Percentiles rank a stretch among this genome's conserved stretches.
Evolutionary conservation across 2,329 filamentous ascomycete genomes (phyloP).

Genomic region (Zasmidium angulare): DNA sequence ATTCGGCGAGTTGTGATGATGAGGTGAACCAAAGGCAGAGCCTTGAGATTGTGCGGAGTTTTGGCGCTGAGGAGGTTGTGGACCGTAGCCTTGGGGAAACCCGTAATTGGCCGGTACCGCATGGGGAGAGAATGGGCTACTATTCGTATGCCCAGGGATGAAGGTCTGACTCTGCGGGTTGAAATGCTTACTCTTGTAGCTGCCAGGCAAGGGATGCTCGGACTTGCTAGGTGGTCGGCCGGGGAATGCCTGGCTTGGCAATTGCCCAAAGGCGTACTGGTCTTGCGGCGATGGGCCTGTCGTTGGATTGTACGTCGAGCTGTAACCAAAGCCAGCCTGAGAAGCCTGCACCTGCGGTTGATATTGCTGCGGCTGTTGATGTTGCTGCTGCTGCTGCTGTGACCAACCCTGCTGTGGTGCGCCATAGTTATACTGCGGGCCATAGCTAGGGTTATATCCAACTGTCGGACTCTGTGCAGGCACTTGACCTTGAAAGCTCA

Average conservation of each 20-base stretch:
- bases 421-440: conserved; percentile 25
- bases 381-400: conserved; percentile 31
- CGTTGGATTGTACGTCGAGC: conserved; percentile 25
- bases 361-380: conserved; percentile 28
- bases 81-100: conserved; percentile 8
- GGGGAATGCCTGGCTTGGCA: conserved; percentile 68
- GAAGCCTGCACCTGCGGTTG: not conserved
- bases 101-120: conserved; percentile 13
- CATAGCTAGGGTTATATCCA: conserved; percentile 15
- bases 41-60: conserved; percentile 33
- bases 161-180: conserved; percentile 95
- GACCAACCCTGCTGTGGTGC: conserved; percentile 29
- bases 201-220: conserved; percentile 81
- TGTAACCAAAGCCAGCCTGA: conserved; percentile 16
- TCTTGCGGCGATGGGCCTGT: conserved; percentile 37
- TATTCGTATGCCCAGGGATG: conserved; percentile 60
- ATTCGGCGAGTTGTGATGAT: conserved; percentile 19
- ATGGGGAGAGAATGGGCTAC: conserved; percentile 27
- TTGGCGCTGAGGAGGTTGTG: conserved; percentile 30
- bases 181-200: conserved; percentile 80
- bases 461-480: conserved; percentile 25
- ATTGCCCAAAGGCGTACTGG: conserved; percentile 74
- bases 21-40: conserved; percentile 28
- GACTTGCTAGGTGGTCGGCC: conserved; percentile 70
- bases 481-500: conserved; percentile 44